These are phyloP conservation scores for Ogataea polymorpha DNA, from an alignment of 805 yeast species.

Conservation along the genomic window DNA sequence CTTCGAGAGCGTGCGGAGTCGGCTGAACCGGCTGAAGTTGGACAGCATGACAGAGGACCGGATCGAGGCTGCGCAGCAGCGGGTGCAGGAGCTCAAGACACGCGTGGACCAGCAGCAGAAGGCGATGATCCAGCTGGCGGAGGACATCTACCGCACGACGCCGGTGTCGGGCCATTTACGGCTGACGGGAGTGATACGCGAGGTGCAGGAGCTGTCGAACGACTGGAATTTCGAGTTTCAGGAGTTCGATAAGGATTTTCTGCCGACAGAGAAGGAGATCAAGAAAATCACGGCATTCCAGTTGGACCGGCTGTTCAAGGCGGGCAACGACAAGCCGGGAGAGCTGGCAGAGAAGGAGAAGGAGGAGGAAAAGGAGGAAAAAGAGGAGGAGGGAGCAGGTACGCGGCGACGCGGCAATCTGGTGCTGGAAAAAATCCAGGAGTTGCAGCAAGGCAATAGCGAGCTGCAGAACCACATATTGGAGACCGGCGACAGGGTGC, in stretches of 20 bases:
- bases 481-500: conserved; percentile 14
- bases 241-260: conserved; percentile 70
- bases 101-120: conserved; percentile 51
- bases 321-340: conserved; percentile 27
- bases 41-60: conserved; percentile 71
- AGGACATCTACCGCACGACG: conserved; percentile 51
- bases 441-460: conserved; percentile 18
- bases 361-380: conserved; percentile 14
- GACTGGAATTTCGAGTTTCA: conserved; percentile 84
- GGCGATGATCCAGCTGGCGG: conserved; percentile 42
- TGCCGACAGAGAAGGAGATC: conserved; percentile 92
- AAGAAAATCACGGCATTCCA: conserved; percentile 88
- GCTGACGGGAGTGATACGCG: conserved; percentile 65
- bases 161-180: conserved; percentile 64
- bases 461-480: conserved; percentile 23
- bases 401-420: conserved; percentile 17
- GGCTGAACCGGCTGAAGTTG: conserved; percentile 75
- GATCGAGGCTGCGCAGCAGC: conserved; percentile 62
- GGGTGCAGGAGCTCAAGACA: conserved; percentile 55
- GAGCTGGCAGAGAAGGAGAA: conserved; percentile 20
- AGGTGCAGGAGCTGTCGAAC: conserved; percentile 77
- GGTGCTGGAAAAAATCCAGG: conserved; percentile 26
- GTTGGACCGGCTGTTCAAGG: conserved; percentile 68
- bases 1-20: conserved; percentile 66
- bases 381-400: conserved; percentile 16